Evolutionary conservation across 805 yeast species (phyloP).

Genomic region (Sugiyamaella mastotermitis): DNA sequence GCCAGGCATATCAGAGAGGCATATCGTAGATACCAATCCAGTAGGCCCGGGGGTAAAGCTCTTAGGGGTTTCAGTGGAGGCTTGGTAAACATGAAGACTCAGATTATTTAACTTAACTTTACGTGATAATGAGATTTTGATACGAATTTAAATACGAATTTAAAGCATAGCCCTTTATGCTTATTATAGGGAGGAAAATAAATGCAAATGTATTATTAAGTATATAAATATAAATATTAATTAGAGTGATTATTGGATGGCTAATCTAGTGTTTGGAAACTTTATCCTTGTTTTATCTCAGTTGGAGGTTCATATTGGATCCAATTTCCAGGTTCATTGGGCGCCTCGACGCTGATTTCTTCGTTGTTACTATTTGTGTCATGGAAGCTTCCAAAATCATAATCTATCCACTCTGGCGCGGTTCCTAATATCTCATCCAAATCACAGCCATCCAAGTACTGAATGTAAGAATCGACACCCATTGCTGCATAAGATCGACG

Average conservation of each 20-base stretch:
- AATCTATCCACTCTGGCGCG: no score
- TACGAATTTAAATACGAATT: no score
- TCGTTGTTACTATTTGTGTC: no score
- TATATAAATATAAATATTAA: no score
- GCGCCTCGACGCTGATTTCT: no score
- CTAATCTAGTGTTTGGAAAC: no score
- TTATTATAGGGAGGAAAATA: constrained; percentile 1
- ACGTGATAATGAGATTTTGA: neutral
- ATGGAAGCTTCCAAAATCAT: neutral
- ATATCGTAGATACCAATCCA: constrained; percentile 69
- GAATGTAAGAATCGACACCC: constrained; percentile 18
- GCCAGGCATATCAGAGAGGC: constrained; percentile 85
- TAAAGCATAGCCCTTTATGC: no score
- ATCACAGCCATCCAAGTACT: constrained; percentile 16
- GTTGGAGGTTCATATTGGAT: no score
- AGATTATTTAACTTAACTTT: constrained; percentile 34
- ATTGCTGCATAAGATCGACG: constrained; percentile 19
- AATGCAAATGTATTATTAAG: no score
- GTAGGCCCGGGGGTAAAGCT: constrained; percentile 53
- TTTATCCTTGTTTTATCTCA: no score
- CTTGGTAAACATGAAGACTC: constrained; percentile 45
- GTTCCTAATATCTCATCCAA: constrained; percentile 14
- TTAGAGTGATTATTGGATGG: no score
- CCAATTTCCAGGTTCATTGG: no score
- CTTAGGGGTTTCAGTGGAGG: constrained; percentile 71